Conservation (phyloP, 139 green algal genomes). For the Yamagishiella unicocca region DNA sequence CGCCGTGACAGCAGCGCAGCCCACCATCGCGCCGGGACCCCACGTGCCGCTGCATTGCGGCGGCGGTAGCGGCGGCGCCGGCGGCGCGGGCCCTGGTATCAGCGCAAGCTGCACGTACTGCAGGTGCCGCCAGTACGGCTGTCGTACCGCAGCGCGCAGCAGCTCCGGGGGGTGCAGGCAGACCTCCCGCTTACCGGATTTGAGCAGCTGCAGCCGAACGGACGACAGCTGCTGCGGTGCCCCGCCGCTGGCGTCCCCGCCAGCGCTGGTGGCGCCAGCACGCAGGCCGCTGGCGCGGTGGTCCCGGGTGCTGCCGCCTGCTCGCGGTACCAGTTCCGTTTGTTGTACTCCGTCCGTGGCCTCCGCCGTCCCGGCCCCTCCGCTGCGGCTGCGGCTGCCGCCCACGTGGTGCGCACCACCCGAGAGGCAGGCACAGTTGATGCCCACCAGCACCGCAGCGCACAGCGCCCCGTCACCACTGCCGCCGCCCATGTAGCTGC, state of each 20-base stretch:
- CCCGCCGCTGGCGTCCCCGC: no score
- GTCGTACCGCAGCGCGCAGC: background rate
- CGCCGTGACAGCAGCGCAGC: background rate
- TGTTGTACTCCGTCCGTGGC: no score
- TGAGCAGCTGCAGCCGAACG: conserved; percentile 33
- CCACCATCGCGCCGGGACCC: background rate
- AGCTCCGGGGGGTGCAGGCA: background rate
- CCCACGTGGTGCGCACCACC: no score
- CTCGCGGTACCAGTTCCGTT: background rate
- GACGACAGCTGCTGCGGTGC: no score
- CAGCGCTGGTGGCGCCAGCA: no score
- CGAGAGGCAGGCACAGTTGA: background rate
- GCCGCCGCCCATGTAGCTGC: background rate
- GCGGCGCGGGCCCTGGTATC: background rate
- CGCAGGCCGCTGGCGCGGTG: background rate
- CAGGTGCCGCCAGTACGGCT: conserved; percentile 5
- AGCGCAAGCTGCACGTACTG: conserved; percentile 42
- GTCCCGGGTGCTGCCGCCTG: background rate
- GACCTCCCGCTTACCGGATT: conserved; percentile 5
- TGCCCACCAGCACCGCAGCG: conserved; percentile 16
- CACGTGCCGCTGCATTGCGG: no score
- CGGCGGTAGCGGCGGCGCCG: background rate
- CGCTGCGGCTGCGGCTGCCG: no score
- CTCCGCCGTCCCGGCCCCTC: no score
- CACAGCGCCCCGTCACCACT: background rate